Evolutionary conservation across 306 rosid species (phyloP).

Genomic region (Pterocarpus macrocarpus): DNA sequence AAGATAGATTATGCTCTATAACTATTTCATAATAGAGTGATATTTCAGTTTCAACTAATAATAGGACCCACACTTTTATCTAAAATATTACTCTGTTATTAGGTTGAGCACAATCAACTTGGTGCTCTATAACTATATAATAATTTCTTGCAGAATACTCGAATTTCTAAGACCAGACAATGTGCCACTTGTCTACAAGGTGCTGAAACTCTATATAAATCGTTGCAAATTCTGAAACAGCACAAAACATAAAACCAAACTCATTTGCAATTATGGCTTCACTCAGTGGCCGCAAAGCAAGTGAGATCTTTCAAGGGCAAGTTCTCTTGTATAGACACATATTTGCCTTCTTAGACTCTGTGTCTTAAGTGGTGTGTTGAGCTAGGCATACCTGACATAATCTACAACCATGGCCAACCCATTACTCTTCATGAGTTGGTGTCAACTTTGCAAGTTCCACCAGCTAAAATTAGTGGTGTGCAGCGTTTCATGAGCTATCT

Average conservation of each 20-base stretch:
- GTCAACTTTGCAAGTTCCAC: constrained; percentile 46
- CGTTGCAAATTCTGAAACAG: neutral
- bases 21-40: too few relatives aligned
- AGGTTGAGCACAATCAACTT: too few relatives aligned
- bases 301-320: constrained; percentile 31
- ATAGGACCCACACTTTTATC: too few relatives aligned
- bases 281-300: neutral
- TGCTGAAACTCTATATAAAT: neutral
- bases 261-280: constrained; percentile 3
- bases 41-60: too few relatives aligned
- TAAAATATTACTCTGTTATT: too few relatives aligned
- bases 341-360: neutral
- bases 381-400: constrained; percentile 23
- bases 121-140: too few relatives aligned
- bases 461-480: constrained; percentile 3
- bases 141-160: too few relatives aligned
- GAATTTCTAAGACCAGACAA: too few relatives aligned
- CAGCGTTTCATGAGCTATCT: constrained; percentile 46
- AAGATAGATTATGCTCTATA: too few relatives aligned
- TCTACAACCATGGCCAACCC: constrained; percentile 44
- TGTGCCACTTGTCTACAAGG: neutral
- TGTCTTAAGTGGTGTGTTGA: constrained; percentile 38
- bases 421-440: constrained; percentile 47
- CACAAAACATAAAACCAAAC: neutral
- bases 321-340: neutral